These are phyloP conservation scores for Leishmania mexicana DNA, from an alignment of 208 protist species.

Conservation along the genomic window DNA sequence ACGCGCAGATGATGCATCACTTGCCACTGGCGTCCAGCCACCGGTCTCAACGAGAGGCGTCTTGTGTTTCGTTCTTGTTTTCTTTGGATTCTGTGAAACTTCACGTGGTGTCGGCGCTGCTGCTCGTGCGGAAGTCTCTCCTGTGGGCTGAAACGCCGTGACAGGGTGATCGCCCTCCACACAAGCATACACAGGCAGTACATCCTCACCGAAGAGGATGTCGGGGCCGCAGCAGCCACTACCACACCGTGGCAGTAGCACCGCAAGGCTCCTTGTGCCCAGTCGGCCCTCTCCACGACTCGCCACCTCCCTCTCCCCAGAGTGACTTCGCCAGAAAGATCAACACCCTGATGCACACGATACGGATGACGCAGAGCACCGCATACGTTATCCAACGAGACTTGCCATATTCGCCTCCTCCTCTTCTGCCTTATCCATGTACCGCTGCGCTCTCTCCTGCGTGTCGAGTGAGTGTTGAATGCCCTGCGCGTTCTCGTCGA, in stretches of 20 bases:
- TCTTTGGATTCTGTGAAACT: background rate
- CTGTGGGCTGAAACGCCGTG: background rate
- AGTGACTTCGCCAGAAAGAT: constrained; percentile 48
- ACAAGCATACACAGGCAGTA: background rate
- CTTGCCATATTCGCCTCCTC: constrained; percentile 50
- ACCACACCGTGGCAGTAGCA: too few relatives aligned
- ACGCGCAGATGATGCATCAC: background rate
- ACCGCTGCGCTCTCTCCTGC: constrained; percentile 44
- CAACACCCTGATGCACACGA: constrained; percentile 59
- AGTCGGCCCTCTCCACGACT: background rate
- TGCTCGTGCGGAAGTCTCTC: background rate
- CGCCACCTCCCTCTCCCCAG: background rate
- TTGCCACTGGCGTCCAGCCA: background rate
- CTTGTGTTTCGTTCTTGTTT: background rate
- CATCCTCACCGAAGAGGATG: too few relatives aligned
- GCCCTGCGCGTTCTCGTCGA: constrained; percentile 51
- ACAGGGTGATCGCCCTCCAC: background rate
- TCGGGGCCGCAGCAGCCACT: too few relatives aligned
- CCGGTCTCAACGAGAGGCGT: background rate
- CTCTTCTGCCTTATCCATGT: constrained; percentile 43
- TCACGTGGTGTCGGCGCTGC: background rate
- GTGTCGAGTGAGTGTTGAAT: constrained; percentile 54
- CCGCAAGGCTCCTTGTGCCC: too few relatives aligned
- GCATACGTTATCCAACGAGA: constrained; percentile 50
- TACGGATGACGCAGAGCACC: constrained; percentile 51